Evolutionary conservation across 495 filamentous ascomycete species (phyloP), one percentile per base, ranked within the genome.

Genomic region (Aspergillus leporis): DNA sequence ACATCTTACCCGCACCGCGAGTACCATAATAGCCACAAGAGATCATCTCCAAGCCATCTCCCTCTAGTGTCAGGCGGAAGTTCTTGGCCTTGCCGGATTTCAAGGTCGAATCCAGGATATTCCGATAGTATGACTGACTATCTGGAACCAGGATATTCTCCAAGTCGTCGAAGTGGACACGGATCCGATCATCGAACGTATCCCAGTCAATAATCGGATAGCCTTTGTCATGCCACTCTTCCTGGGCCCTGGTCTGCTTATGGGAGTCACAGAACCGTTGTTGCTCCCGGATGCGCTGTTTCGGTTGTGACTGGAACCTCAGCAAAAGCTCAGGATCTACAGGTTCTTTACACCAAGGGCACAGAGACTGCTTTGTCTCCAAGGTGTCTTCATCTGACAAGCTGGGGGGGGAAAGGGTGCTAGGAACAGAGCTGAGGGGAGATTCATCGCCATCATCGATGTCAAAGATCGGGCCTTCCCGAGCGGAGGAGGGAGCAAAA

Each of bases 21-120:
- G 87, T 81, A 1, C 94, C 94, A 70, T 97, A 98, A 68, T 98
- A 98, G 0, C 94, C 94, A 28, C 87, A 86, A 4, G 74, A 83
- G 45, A 83, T 78, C 7, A 55, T 70, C 59, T 77, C 78, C 40
- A 77, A 52, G 4, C 67, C 68, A 53, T 78, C 70, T 25, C 66
- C 67, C 46, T 59, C 49, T 23, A 79, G 43, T 3, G 75, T 83
- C 59, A 85, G 79, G 36, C 82, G 71, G 48, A 87, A 71, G 19
- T 83, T 86, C 56, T 83, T 83, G 57, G 85, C 84, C 61, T 83
- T 78, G 6, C 89, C 87, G 3, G 74, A 70, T 38, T 83, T 81
- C 49, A 91, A 69, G 3, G 68, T 81, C n/a, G 80, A 73, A 18
- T 80, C 79, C 36, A 93, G 77, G 3, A 79, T 67, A 16, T 85